These are phyloP conservation scores for Astrothelium macrocarpum DNA, from an alignment of 495 filamentous ascomycete species.

Conservation along the genomic window DNA sequence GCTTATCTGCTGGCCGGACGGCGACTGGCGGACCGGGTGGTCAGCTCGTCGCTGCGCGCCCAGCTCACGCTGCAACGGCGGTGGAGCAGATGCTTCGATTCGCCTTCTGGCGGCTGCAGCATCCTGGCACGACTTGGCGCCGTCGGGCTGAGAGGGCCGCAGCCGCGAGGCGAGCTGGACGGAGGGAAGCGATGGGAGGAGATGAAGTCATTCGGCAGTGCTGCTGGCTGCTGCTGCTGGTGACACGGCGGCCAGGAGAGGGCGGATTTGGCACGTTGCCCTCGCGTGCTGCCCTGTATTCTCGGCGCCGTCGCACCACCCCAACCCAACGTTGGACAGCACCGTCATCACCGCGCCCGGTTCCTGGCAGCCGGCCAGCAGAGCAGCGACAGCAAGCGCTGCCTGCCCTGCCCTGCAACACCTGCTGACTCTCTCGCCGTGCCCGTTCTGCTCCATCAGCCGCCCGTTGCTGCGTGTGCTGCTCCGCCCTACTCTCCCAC, in stretches of 20 bases:
- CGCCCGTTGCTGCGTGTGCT: not conserved
- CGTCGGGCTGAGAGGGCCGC: not conserved
- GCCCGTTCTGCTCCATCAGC: not conserved
- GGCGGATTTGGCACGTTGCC: slow-evolving; percentile 3
- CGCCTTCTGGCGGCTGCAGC: slow-evolving; percentile 6
- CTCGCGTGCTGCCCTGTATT: slow-evolving; percentile 1
- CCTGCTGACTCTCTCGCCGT: not conserved
- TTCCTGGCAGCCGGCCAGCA: not conserved
- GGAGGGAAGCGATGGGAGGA: not conserved
- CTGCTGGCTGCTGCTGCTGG: not conserved
- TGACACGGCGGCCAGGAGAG: not conserved
- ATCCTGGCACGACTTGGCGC: not conserved
- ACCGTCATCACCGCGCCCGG: not conserved
- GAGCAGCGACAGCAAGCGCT: not conserved
- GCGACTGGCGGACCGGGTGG: not conserved
- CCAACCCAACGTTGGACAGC: not conserved
- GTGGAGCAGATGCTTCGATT: slow-evolving; percentile 2
- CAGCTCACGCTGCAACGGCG: not conserved
- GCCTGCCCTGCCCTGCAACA: not conserved
- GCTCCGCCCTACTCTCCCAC: not conserved
- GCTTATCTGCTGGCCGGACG: not conserved
- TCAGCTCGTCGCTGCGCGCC: not conserved
- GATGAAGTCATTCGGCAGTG: not conserved
- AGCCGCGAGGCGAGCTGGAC: not conserved
- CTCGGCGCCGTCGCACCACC: slow-evolving; percentile 1